Conservation (phyloP, 805 yeast species). For the Candida odintsovae region DNA sequence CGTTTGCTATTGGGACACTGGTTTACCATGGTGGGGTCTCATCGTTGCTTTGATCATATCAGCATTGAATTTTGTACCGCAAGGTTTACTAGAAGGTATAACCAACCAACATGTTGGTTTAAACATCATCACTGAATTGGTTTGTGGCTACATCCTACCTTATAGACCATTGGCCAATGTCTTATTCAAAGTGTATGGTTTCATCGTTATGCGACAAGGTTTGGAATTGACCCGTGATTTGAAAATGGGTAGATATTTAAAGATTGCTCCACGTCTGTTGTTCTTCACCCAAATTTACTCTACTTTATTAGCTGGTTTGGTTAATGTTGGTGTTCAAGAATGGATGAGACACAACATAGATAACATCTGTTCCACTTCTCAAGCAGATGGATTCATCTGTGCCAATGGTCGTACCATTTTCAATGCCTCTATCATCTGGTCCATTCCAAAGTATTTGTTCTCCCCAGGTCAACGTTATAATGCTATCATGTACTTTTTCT, state of each 20-base stretch:
- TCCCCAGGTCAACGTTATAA: conserved; percentile 45
- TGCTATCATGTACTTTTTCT: conserved; percentile 49
- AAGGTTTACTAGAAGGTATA: conserved; percentile 51
- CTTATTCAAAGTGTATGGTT: conserved; percentile 48
- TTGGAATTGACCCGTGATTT: conserved; percentile 44
- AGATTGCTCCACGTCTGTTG: conserved; percentile 50
- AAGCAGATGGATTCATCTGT: conserved; percentile 39
- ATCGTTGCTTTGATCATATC: conserved; percentile 50
- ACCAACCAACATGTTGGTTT: conserved; percentile 51
- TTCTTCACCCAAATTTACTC: conserved; percentile 40
- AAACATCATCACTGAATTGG: conserved; percentile 53
- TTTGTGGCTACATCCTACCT: conserved; percentile 57
- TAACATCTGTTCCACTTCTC: conserved; percentile 34
- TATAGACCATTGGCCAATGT: conserved; percentile 49
- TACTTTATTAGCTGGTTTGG: conserved; percentile 34
- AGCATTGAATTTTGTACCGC: conserved; percentile 49
- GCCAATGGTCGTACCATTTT: conserved; percentile 38
- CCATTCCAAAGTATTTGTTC: conserved; percentile 43
- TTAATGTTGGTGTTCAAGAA: conserved; percentile 33
- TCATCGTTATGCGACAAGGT: conserved; percentile 50
- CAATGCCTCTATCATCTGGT: conserved; percentile 50
- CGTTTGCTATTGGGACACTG: conserved; percentile 36
- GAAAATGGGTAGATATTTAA: conserved; percentile 52
- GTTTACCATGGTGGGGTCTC: conserved; percentile 61
- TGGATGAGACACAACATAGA: conserved; percentile 35